phyloP scores from a whole-genome alignment of 805 yeast species.

The Metschnikowia picachoensis region DNA sequence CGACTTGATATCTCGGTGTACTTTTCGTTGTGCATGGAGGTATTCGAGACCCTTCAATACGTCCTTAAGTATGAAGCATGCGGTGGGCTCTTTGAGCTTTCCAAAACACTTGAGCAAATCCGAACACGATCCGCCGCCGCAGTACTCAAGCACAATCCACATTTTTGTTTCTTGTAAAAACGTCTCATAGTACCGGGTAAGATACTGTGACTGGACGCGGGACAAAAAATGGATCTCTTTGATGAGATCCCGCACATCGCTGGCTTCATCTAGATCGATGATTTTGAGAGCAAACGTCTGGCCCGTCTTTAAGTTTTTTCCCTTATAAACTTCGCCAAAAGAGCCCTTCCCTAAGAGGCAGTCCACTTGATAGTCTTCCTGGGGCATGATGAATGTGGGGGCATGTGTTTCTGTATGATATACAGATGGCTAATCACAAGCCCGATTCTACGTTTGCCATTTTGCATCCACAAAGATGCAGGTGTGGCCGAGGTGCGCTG shows the following conservation, averaged over 20 bases:
- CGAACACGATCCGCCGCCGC: constrained; percentile 91
- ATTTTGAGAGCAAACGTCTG: constrained; percentile 79
- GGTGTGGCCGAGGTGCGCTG: background rate
- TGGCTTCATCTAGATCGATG: constrained; percentile 72
- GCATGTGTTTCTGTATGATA: background rate
- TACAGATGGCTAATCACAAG: background rate
- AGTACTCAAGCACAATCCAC: constrained; percentile 93
- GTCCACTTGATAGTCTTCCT: constrained; percentile 16
- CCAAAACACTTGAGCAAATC: constrained; percentile 61
- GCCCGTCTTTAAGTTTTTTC: constrained; percentile 30
- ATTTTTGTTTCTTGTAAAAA: constrained; percentile 60
- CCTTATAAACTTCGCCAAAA: constrained; percentile 82
- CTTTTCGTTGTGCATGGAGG: constrained; percentile 68
- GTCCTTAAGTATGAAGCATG: constrained; percentile 48
- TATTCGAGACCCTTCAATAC: constrained; percentile 70
- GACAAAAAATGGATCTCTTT: constrained; percentile 73
- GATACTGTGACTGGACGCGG: constrained; percentile 36
- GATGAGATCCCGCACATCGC: constrained; percentile 62
- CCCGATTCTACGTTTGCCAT: background rate
- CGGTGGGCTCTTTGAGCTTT: constrained; percentile 53
- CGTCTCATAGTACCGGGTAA: constrained; percentile 62
- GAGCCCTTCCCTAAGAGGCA: constrained; percentile 65
- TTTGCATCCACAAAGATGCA: constrained; percentile 9
- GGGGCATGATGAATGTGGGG: constrained; percentile 9
- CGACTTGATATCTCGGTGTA: constrained; percentile 88